Evolutionary conservation across 805 yeast species (phyloP).

Genomic region (Metschnikowia rubicola): DNA sequence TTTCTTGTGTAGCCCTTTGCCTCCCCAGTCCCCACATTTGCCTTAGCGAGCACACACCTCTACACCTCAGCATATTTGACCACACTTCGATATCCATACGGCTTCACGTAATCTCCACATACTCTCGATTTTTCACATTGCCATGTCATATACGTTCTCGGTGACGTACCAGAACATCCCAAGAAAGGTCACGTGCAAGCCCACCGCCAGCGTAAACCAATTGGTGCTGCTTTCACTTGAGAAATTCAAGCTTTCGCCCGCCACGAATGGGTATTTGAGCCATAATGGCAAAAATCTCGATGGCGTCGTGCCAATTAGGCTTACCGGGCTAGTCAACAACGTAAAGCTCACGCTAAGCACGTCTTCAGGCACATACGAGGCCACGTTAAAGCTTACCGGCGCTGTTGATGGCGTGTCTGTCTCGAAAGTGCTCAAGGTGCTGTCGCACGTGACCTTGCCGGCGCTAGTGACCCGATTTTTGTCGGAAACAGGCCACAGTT

Average conservation of each 20-base stretch:
- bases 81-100: not conserved
- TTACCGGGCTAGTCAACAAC: constrained; percentile 32
- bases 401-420: constrained; percentile 3
- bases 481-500: constrained; percentile 7
- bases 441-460: constrained; percentile 3
- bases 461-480: constrained; percentile 3
- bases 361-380: not conserved
- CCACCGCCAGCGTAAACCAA: constrained; percentile 27
- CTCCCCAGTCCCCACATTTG: no score
- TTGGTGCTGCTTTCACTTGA: constrained; percentile 21
- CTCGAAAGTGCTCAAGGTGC: constrained; percentile 8
- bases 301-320: constrained; percentile 29
- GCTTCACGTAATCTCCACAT: not conserved
- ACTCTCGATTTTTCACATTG: not conserved
- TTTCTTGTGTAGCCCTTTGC: no score
- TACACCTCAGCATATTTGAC: not conserved
- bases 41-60: not conserved
- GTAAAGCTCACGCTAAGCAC: constrained; percentile 26
- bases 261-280: constrained; percentile 23
- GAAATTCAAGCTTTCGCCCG: constrained; percentile 24
- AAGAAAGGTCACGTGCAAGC: constrained; percentile 28
- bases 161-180: constrained; percentile 22
- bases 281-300: constrained; percentile 32
- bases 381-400: constrained; percentile 10
- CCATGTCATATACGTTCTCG: constrained; percentile 22